A percentile compares a stretch with the other conserved stretches of the same genome.
These are phyloP conservation scores for Saccharum spontaneum DNA, from an alignment of 176 grass and related monocot species.

Conservation along the genomic window DNA sequence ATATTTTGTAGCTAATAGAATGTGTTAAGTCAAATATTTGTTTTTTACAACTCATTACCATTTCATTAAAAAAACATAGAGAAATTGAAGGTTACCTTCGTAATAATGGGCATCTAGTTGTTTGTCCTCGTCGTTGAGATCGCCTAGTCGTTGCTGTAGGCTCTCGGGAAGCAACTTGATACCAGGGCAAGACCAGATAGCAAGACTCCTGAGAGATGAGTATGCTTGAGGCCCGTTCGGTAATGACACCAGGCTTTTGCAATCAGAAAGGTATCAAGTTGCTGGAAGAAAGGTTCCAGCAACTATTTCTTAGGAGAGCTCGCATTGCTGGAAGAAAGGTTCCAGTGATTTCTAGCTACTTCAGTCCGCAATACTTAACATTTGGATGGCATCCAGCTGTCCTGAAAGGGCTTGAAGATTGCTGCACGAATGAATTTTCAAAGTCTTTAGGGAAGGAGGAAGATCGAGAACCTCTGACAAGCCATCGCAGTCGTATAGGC, in stretches of 20 bases:
- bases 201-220: background rate
- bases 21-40: background rate
- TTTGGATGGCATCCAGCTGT: background rate
- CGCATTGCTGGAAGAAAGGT: no score
- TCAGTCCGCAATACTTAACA: fast-evolving
- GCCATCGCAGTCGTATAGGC: no score
- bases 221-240: background rate
- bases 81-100: background rate
- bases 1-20: background rate
- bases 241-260: background rate
- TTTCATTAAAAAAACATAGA: background rate
- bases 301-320: no score
- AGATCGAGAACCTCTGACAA: background rate
- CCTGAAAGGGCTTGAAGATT: background rate
- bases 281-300: no score
- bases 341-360: background rate
- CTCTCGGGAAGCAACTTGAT: background rate
- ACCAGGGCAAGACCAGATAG: background rate
- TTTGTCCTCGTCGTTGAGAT: background rate
- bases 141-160: background rate
- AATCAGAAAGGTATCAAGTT: background rate
- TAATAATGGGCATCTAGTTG: background rate
- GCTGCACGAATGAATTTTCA: fast-evolving
- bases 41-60: background rate
- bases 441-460: background rate